Base-by-base conservation (phyloP, 768 basidiomycete species). In the Tremella fuciformis region DNA sequence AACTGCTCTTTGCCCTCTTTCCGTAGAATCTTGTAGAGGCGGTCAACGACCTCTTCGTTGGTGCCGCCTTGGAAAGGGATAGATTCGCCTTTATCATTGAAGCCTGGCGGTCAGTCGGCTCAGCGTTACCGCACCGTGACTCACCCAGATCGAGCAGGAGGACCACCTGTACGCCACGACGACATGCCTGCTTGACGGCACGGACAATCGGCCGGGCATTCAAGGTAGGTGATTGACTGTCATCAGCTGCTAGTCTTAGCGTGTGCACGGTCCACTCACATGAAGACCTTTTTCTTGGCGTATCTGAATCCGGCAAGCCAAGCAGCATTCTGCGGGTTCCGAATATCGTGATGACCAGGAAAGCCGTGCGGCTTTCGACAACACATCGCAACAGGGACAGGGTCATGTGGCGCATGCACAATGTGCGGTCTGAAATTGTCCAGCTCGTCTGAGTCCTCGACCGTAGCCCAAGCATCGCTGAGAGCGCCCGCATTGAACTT, bases 11-110 rank as follows among this genome's bases (percentile, higher is more conserved):
- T 80, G 9, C 79, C 78, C 39, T 80, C 79, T 24, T 77, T 76
- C 2, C 78, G 76, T 16, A 87, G 79, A 49, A 74, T 75, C 19
- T 78, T 80, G 75, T 82, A 87, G 78, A 88, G 82, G 38, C 78
- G 77, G 60, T 82, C 79, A 15, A 82, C 83, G 18, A 88, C 85
- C 73, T 85, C 81, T 61, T 86, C 85, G 70, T 88, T 88, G 37
- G 83, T 87, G 1, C 87, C 87, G 9, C 86, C 86, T 71, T 86
- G 85, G 64, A 82, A 82, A 0, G 85, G 85, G 38, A 86, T 78
- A 40, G 81, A 81, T 71, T 86, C 85, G 52, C 84, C 84, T 76
- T 80, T 82, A 63, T 86, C 80, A 66, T 81, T 80, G 75, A 80
- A 80, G 2, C 78, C 76, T 59, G 46, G 11, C 34, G 22, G 42